A percentile compares a stretch with the other conserved stretches of the same genome.
Evolutionary conservation across 495 filamentous ascomycete species (phyloP).

Genomic region (Symbiotaphrina buchneri): DNA sequence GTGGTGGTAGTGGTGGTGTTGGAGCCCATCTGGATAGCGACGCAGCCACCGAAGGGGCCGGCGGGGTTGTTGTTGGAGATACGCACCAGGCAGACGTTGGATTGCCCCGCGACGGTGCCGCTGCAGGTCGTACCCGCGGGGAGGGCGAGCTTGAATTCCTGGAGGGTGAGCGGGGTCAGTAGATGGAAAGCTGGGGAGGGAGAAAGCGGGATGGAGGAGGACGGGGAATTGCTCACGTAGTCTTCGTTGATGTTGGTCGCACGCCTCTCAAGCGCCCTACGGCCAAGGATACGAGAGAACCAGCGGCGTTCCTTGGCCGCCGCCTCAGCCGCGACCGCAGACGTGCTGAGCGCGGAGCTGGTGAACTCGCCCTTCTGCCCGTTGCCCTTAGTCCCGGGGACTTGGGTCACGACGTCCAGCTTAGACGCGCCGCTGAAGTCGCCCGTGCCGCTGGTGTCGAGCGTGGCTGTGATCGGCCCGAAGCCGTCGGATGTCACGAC

Average conservation of each 20-base stretch:
- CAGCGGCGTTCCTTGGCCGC: slow-evolving; percentile 6
- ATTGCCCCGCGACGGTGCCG: slow-evolving; percentile 19
- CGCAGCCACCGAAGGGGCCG: slow-evolving; percentile 28
- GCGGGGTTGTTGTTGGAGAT: slow-evolving; percentile 25
- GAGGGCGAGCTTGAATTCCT: slow-evolving; percentile 11
- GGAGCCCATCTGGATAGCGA: slow-evolving; percentile 29
- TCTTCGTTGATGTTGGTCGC: slow-evolving; percentile 14
- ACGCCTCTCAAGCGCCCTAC: slow-evolving; percentile 10
- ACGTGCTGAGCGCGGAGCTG: no score
- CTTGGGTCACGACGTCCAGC: slow-evolving; percentile 6
- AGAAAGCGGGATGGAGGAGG: no score
- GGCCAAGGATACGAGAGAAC: slow-evolving; percentile 9
- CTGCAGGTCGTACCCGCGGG: slow-evolving; percentile 14
- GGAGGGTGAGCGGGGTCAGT: background rate
- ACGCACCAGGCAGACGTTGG: slow-evolving; percentile 26
- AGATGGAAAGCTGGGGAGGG: no score
- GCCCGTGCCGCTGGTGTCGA: slow-evolving; percentile 16
- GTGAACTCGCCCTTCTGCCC: no score
- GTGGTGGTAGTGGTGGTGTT: no score
- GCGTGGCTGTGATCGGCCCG: slow-evolving; percentile 14
- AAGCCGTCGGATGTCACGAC: slow-evolving; percentile 18
- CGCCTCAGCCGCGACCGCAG: no score
- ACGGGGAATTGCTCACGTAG: no score
- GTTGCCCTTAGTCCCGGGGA: slow-evolving; percentile 13
- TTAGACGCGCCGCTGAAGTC: slow-evolving; percentile 10